A percentile compares a stretch with the other conserved stretches of the same genome.
Evolutionary conservation across 2,329 filamentous ascomycete species (phyloP).

Genomic region (Cadophora malorum): DNA sequence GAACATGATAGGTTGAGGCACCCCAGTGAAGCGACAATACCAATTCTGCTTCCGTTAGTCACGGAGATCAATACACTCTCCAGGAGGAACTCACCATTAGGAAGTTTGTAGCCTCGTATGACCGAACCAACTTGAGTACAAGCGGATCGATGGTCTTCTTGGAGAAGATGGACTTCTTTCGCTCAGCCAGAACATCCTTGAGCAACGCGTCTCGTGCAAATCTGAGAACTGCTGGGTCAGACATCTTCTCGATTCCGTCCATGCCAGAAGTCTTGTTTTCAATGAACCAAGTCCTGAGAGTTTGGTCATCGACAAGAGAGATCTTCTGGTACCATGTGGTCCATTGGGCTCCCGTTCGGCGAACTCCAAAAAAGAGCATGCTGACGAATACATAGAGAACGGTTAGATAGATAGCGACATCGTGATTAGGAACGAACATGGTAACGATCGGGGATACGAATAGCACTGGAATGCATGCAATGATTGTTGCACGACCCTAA

Average conservation of each 20-base stretch:
- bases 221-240: constrained; percentile 52
- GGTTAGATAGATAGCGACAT: constrained; percentile 61
- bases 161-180: constrained; percentile 50
- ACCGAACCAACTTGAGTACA: constrained; percentile 50
- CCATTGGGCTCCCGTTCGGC: constrained; percentile 63
- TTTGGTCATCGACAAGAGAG: constrained; percentile 55
- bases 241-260: constrained; percentile 33
- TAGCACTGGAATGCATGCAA: constrained; percentile 60
- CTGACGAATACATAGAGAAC: constrained; percentile 60
- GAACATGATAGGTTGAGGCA: constrained; percentile 57
- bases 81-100: constrained; percentile 30
- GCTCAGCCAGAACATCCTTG: constrained; percentile 53
- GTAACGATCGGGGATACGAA: constrained; percentile 63
- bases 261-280: constrained; percentile 39
- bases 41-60: constrained; percentile 49
- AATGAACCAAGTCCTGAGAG: constrained; percentile 57
- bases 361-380: constrained; percentile 57
- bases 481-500: constrained; percentile 47
- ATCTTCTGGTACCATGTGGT: constrained; percentile 62
- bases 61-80: neutral
- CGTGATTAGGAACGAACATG: constrained; percentile 56
- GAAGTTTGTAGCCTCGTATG: constrained; percentile 28
- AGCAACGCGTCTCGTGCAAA: constrained; percentile 54
- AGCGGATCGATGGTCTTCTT: constrained; percentile 52
- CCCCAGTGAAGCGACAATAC: constrained; percentile 58